Evolutionary conservation across 1,284 basidiomycete species (phyloP), one percentile per base, ranked within the genome.

Genomic region (Irpex sp.): DNA sequence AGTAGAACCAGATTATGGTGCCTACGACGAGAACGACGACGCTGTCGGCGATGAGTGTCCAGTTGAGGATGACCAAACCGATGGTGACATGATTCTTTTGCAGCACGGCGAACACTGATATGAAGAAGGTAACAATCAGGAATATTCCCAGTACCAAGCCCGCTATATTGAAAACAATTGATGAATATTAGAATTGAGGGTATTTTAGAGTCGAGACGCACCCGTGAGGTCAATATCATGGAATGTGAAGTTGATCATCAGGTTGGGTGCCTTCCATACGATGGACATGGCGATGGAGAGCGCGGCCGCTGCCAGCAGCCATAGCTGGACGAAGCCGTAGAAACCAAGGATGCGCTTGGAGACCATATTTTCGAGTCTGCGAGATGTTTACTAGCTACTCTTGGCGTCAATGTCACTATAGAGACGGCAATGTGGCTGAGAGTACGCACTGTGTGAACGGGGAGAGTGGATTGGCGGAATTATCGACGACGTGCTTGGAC

Each of bases 1-100:
- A 92, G 73, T 79, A 91, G 76, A 89, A 85, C 93, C 93, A 95
- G 62, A 94, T 76, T 65, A 85, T 82, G 19, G 86, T 85, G 58
- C 91, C 92, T 54, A 92, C 76, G 59, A 86, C 69, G 60, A 89
- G 75, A 47, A 89, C 79, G 26, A 81, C 79, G 57, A 89, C 70
- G 11, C 81, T 81, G 68, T 93, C 86, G 40, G 81, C 62, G 49
- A 93, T 75, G 58, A 94, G 84, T 13, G 80, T 67, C 79, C 86
- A 91, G 76, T 94, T 94, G 69, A 94, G 84, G 47, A 89, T 72
- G 64, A 88, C 84, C 48, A 93, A 83, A 62, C 88, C 84, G 55
- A 82, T 74, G 4, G 86, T 88, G 66, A 86, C 83, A 71, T 87
- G 86, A 66, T 87, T 89, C 36, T 83, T 82, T 69, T 90, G 86